Evolutionary conservation across 2,329 filamentous ascomycete species (phyloP), one percentile per base, ranked within the genome.

Genomic region (Talaromyces sp.): DNA sequence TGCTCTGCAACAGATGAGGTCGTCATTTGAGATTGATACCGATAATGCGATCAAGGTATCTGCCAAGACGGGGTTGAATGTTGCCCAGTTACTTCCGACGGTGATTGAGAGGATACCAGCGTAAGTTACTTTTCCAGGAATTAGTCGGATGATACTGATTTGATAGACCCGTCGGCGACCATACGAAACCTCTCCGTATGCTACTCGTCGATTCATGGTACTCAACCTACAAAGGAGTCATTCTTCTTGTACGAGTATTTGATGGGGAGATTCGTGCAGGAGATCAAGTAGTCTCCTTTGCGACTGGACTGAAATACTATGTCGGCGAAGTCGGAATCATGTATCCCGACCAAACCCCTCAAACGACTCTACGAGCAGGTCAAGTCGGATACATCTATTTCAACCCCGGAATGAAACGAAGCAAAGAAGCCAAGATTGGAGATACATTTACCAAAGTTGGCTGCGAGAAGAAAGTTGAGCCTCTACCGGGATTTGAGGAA

Each of bases 201-300:
- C 79, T 99, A 50, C 84, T 99, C 13, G 91, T 99, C 28, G 94
- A 99, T 74, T 97, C 92, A 21, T 99, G 94, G 94, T 99, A 99
- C 71, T 92, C 96, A 69, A 92, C 88, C 61, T 99, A 97, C 74
- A 89, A 91, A 64, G 94, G 94, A 11, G 94, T 99, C 36, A 88
- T 97, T 55, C 81, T 97, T 53, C 81, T 99, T 6, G 91, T 99
- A 11, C 82, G 94, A 10, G 80, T 99, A 17, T 99, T 99, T 66
- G 91, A 97, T 63, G 94, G 94, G 10, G 83, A 84, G 53, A 81
- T 99, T 62, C 84, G 82, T 59, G 85, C 92, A 0, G 94, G 94
- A 4, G 91, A 97, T 69, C 85, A 88, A 39, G 78, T 99, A n/a
- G 77, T 89, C 4, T 97, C 92, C 0, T 88, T 97, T 66, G 93